Percentiles rank a stretch among this genome's conserved stretches.
Conservation (phyloP, 2,329 filamentous ascomycete genomes). For the Lecanoromycetidae sp. region DNA sequence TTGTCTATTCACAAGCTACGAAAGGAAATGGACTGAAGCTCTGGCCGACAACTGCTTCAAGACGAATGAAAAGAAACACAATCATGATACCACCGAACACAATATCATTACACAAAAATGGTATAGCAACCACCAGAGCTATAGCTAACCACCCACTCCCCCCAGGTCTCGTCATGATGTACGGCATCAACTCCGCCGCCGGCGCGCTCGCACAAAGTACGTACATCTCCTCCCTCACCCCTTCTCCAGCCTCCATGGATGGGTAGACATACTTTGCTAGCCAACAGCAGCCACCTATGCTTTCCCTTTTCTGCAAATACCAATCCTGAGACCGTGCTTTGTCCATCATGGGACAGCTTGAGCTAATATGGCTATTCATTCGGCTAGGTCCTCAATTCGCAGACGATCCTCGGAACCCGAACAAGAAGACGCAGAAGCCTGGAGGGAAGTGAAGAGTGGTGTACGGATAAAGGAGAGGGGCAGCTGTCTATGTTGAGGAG, state of each 20-base stretch:
- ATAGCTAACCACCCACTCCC: not conserved
- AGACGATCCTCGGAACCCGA: conserved; percentile 80
- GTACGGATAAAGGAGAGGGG: not conserved
- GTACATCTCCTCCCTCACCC: conserved; percentile 15
- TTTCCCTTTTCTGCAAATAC: too few relatives aligned
- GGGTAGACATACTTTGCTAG: too few relatives aligned
- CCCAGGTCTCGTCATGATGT: conserved; percentile 70
- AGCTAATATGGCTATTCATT: conserved; percentile 33
- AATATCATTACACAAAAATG: not conserved
- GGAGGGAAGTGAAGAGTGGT: conserved; percentile 6
- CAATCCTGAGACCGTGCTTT: too few relatives aligned
- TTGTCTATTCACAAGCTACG: too few relatives aligned
- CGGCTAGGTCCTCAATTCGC: conserved; percentile 76
- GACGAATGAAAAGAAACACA: not conserved
- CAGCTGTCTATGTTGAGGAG: not conserved
- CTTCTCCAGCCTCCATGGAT: conserved; percentile 20
- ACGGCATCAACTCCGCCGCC: conserved; percentile 79
- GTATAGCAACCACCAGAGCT: too few relatives aligned
- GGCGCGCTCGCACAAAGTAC: conserved; percentile 66
- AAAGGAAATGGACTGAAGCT: too few relatives aligned
- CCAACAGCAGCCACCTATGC: conserved; percentile 21
- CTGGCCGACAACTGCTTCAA: too few relatives aligned
- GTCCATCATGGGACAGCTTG: too few relatives aligned
- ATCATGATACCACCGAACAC: not conserved
- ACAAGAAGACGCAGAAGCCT: conserved; percentile 9